phyloP scores from a whole-genome alignment of 495 filamentous ascomycete species.

The Hyaloscypha finlandica region DNA sequence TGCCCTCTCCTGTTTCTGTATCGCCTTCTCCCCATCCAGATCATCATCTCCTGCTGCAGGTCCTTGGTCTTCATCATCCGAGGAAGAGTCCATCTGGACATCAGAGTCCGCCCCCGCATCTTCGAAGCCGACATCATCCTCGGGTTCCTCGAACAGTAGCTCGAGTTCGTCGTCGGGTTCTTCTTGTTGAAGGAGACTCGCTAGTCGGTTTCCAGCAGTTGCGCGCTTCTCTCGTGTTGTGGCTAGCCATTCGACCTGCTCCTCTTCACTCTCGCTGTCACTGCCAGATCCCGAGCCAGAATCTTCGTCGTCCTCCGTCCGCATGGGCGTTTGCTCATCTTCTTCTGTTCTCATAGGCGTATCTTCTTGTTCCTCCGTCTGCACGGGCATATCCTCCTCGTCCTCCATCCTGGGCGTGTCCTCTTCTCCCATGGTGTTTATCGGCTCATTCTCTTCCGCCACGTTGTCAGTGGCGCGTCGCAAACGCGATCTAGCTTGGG shows the following conservation, averaged over 20 bases:
- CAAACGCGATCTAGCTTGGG: background rate
- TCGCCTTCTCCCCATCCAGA: constrained; percentile 64
- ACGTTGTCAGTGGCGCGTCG: constrained; percentile 9
- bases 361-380: constrained; percentile 12
- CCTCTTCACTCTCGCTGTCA: constrained; percentile 26
- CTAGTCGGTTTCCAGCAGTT: constrained; percentile 85
- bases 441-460: constrained; percentile 3
- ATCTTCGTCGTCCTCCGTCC: background rate
- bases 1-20: constrained; percentile 58
- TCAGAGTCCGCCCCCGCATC: constrained; percentile 68
- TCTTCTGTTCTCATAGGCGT: constrained; percentile 27
- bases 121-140: constrained; percentile 82
- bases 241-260: constrained; percentile 69
- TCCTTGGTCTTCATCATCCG: constrained; percentile 76
- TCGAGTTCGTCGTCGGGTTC: constrained; percentile 76
- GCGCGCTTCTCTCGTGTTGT: constrained; percentile 76
- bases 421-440: background rate
- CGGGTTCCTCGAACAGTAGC: constrained; percentile 81
- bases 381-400: background rate
- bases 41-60: constrained; percentile 68
- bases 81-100: constrained; percentile 78
- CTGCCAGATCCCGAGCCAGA: constrained; percentile 20
- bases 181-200: constrained; percentile 62
- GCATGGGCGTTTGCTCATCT: background rate
- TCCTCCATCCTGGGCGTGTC: constrained; percentile 5